Evolutionary conservation across 139 green algal species (phyloP), one percentile per base, ranked within the genome.

Genomic region (Pedinophyceae sp.): DNA sequence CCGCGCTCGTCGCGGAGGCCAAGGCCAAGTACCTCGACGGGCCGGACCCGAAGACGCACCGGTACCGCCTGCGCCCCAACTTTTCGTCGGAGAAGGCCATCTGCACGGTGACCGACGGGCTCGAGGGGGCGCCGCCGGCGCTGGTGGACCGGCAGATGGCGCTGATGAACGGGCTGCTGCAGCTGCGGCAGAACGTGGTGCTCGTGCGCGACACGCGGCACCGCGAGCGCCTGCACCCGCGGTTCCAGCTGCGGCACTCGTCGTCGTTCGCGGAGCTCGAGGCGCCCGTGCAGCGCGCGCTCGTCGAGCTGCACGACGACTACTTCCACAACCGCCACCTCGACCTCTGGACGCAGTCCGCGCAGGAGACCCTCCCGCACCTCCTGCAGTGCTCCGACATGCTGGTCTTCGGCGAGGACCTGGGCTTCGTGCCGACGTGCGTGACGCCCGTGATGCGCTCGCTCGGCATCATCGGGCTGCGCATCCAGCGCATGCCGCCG

Each of bases 391-490:
- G 80, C 24, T 88, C 69, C 0, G 64, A 86, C 61, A 97, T 95
- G 88, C 78, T 97, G 30, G 79, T 95, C 39, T 98, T 84, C 67
- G 89, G 85, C 0, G 87, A 96, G 73, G 87, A 96, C 56, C 68
- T 96, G 50, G 87, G 87, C 20, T 82, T 97, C 57, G 76, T 96
- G 22, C 87, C 89, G 1, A 54, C 67, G 7, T 96, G 86, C 64
- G 81, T 97, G 54, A 86, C 82, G 39, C 82, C 84, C 15, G 71
- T 93, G 43, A 86, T 94, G 80, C 57, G 77, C 38, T 78, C 93
- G 55, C 73, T 96, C 7, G 85, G 89, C 17, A 64, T 97, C 3
- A 47, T 97, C 26, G 88, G 84, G 3, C 68, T 94, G 63, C 73
- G 85, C 50, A 93, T 94, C 49, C 85, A 94, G 65, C 75, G 84